A percentile compares a stretch with the other conserved stretches of the same genome.
phyloP scores from a whole-genome alignment of 2,329 filamentous ascomycete genomes.

The Sarocladium oryzae region DNA sequence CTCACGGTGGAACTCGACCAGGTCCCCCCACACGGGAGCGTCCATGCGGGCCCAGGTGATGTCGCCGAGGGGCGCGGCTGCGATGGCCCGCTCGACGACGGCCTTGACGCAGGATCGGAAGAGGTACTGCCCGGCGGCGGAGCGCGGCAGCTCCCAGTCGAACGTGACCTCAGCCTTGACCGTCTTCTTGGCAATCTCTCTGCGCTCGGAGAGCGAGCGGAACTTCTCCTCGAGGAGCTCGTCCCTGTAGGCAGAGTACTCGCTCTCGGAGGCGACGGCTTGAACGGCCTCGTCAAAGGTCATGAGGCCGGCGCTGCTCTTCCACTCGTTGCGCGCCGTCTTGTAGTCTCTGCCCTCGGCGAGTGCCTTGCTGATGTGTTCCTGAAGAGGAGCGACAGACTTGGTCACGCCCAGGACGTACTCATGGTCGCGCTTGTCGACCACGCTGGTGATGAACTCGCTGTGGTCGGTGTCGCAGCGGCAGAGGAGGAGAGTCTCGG shows the following conservation, averaged over 20 bases:
- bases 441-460: conserved; percentile 30
- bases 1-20: conserved; percentile 28
- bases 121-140: conserved; percentile 28
- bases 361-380: conserved; percentile 10
- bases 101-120: conserved; percentile 24
- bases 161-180: conserved; percentile 21
- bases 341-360: conserved; percentile 21
- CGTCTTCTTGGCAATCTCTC: conserved; percentile 16
- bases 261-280: conserved; percentile 16
- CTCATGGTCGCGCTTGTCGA: conserved; percentile 31
- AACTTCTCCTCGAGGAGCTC: conserved; percentile 10
- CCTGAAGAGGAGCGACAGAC: conserved; percentile 13
- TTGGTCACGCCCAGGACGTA: conserved; percentile 32
- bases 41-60: conserved; percentile 31
- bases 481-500: conserved; percentile 3
- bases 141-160: conserved; percentile 30
- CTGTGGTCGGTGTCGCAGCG: conserved; percentile 16
- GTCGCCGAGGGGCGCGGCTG: conserved; percentile 28
- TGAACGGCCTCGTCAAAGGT: conserved; percentile 30
- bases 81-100: conserved; percentile 25
- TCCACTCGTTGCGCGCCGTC: conserved; percentile 24
- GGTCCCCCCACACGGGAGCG: conserved; percentile 26
- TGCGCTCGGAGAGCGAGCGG: conserved; percentile 11
- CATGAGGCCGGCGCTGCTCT: conserved; percentile 20
- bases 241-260: conserved; percentile 20